Evolutionary conservation across 306 rosid species (phyloP).

Genomic region (Fragaria nilgerrensis): DNA sequence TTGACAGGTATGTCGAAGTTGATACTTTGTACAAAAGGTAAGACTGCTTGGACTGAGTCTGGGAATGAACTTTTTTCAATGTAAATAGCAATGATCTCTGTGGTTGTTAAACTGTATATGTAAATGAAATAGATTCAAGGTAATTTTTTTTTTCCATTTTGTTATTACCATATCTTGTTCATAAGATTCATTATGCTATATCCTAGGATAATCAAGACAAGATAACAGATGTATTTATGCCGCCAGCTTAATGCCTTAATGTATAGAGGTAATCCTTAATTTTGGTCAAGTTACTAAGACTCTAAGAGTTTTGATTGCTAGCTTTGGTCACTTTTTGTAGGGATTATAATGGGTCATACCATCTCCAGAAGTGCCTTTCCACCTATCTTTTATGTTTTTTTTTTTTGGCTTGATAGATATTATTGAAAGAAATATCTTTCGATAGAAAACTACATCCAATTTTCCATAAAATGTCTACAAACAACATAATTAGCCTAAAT

Average conservation of each 20-base stretch:
- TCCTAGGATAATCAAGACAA: neutral
- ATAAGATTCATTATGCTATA: neutral
- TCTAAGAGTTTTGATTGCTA: neutral
- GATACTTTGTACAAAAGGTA: neutral
- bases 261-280: neutral
- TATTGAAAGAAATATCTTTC: neutral
- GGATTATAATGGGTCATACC: neutral
- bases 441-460: neutral
- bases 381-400: neutral
- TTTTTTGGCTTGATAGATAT: neutral
- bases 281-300: neutral
- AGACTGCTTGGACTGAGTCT: constrained; percentile 1
- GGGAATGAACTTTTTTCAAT: neutral
- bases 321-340: neutral
- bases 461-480: neutral
- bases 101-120: constrained; percentile 9
- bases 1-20: constrained; percentile 33
- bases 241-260: neutral
- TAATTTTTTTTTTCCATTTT: neutral
- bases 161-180: neutral
- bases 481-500: constrained; percentile 19
- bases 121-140: neutral
- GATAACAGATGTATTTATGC: neutral
- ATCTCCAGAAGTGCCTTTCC: neutral
- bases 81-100: constrained; percentile 8